Evolutionary conservation across 2,329 filamentous ascomycete genomes (phyloP), one percentile per base, ranked within the genome.

Genomic region (Diplodia sapinea): DNA sequence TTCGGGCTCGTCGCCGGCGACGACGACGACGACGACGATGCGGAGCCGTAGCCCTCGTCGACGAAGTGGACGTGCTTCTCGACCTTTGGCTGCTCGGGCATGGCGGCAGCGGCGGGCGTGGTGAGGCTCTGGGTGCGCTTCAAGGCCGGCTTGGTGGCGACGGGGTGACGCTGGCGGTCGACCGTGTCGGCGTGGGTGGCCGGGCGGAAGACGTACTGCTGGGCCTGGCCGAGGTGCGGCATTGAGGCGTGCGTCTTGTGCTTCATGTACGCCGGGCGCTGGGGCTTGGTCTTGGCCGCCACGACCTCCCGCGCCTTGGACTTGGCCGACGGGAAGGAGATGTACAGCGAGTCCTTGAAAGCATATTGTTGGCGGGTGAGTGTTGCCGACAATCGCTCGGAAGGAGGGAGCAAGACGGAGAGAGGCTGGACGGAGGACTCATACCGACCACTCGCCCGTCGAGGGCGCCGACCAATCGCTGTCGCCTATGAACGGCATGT

Each of bases 51-150:
- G 64, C 64, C 64, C 64, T 66, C 64, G 31, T 66, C 64, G 52
- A 54, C 38, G 26, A 66, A 66, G 64, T 66, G 64, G 26, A 66
- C 64, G 55, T 29, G 64, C 65, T 62, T 67, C 65, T 52, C 36
- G 23, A 36, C 56, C 31, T 62, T 54, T 7, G 8, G 52, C 29
- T 33, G 49, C 23, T 36, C 23, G 15, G 52, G 12, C 52, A 55
- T 20, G 13, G 52, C 12, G 31, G 31, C 17, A 4, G 23, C 13
- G 31, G 40, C 40, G 17, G 17, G 17, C 7, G 54, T 38, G 54
- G 36, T 23, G 59, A 63, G 47, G 59, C 59, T 63, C 43, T 51
- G 43, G 9, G 59, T 17, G 43, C 64, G 52, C 43, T 38, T 38
- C 43, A 47, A 47, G 43, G 43, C n/a, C 26, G 52, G 64, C 29